A percentile compares a stretch with the other conserved stretches of the same genome.
These are phyloP conservation scores for Solanum pinnatisectum DNA, from an alignment of 257 asterid genomes.

Conservation along the genomic window DNA sequence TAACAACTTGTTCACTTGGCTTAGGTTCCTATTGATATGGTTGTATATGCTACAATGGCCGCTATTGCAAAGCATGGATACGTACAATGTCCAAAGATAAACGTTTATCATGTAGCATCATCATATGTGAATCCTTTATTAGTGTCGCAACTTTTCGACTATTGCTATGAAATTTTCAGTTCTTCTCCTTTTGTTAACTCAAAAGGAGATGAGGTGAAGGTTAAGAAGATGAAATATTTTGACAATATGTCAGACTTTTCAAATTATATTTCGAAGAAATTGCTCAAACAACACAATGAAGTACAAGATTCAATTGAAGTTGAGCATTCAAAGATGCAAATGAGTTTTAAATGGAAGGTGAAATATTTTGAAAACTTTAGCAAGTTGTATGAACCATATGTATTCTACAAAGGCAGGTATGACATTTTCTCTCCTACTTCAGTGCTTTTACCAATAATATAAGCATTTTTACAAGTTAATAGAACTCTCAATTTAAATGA, in stretches of 20 bases:
- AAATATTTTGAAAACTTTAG: background rate
- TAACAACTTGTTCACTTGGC: background rate
- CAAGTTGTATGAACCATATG: background rate
- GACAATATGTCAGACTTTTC: background rate
- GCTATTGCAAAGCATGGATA: conserved; percentile 28
- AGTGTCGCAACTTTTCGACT: conserved; percentile 10
- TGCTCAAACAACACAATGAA: background rate
- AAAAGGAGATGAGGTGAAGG: background rate
- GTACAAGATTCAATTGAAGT: background rate
- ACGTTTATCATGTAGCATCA: background rate
- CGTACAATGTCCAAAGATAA: background rate
- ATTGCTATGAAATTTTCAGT: conserved; percentile 12
- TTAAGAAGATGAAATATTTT: background rate
- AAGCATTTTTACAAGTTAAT: background rate
- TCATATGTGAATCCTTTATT: background rate
- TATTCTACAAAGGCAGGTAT: background rate
- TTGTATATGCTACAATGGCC: conserved; percentile 27
- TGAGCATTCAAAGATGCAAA: background rate
- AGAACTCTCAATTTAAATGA: too few relatives aligned
- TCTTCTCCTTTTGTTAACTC: background rate
- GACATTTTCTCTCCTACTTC: background rate
- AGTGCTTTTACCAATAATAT: background rate
- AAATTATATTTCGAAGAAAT: background rate
- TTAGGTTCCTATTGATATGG: conserved; percentile 32
- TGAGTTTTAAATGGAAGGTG: background rate